Percentiles rank a stretch among this genome's conserved stretches.
Evolutionary conservation across 2,329 filamentous ascomycete species (phyloP).

Genomic region (Chaetothyriales sp.): DNA sequence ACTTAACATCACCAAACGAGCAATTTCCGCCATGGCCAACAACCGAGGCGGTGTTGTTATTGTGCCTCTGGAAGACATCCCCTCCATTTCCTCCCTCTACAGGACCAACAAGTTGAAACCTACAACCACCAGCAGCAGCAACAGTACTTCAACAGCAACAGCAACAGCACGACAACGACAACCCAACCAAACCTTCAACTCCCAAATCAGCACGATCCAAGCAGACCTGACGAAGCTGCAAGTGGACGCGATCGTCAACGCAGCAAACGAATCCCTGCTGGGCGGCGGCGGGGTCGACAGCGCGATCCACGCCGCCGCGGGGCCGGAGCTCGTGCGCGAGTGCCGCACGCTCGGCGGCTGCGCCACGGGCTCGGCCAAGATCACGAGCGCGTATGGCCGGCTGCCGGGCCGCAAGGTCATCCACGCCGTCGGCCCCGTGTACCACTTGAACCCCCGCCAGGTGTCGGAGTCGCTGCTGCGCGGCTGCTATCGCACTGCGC

Average conservation of each 20-base stretch:
- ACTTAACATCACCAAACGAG: background rate
- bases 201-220: constrained; percentile 53
- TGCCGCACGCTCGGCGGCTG: constrained; percentile 61
- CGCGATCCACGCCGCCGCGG: constrained; percentile 74
- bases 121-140: constrained; percentile 13
- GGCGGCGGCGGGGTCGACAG: constrained; percentile 86
- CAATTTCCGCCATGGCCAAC: background rate
- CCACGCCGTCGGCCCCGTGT: constrained; percentile 80
- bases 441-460: too few relatives aligned
- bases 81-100: constrained; percentile 47
- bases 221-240: constrained; percentile 69
- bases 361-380: constrained; percentile 62
- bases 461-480: constrained; percentile 32
- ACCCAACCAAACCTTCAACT: constrained; percentile 46
- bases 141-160: constrained; percentile 4
- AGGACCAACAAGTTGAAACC: constrained; percentile 36
- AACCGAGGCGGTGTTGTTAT: background rate
- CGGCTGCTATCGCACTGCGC: constrained; percentile 53
- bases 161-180: constrained; percentile 13
- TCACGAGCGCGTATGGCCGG: constrained; percentile 55
- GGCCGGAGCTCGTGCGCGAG: constrained; percentile 50
- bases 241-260: constrained; percentile 80
- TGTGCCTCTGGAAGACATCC: constrained; percentile 23
- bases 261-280: constrained; percentile 62
- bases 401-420: constrained; percentile 69